These are phyloP conservation scores for Fusarium lyarnte DNA, from an alignment of 2,329 filamentous ascomycete genomes.

Conservation along the genomic window DNA sequence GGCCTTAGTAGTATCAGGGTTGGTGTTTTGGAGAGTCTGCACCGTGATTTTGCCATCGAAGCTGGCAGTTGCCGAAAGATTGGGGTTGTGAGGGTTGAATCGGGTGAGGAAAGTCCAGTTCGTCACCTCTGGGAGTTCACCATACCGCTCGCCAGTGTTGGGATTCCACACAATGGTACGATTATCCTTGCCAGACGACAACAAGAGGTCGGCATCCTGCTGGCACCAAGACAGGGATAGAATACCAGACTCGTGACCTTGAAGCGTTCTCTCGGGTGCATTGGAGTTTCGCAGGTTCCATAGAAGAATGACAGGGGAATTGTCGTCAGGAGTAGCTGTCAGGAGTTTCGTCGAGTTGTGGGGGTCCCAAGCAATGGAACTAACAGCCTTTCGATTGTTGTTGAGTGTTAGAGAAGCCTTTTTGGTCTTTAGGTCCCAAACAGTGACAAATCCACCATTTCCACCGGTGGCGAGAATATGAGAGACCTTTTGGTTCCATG, in stretches of 20 bases:
- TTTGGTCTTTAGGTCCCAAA: constrained; percentile 98
- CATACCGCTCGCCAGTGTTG: constrained; percentile 84
- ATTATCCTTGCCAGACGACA: constrained; percentile 97
- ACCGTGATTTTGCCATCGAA: constrained; percentile 97
- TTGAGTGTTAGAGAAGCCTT: constrained; percentile 97
- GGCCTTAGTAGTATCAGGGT: constrained; percentile 75
- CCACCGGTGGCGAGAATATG: constrained; percentile 97
- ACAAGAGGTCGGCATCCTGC: constrained; percentile 86
- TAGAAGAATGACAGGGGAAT: constrained; percentile 84
- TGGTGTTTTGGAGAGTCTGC: constrained; percentile 94
- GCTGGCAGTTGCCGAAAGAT: constrained; percentile 90
- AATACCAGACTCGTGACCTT: constrained; percentile 94
- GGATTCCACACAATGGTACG: constrained; percentile 96
- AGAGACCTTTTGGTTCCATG: constrained; percentile 98
- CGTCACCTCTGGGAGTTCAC: constrained; percentile 96
- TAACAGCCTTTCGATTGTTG: constrained; percentile 93
- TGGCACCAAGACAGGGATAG: constrained; percentile 94
- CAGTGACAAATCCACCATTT: constrained; percentile 92
- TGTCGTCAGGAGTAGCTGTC: constrained; percentile 90
- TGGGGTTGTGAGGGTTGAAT: constrained; percentile 94
- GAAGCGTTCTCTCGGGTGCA: constrained; percentile 86
- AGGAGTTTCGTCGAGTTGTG: constrained; percentile 93
- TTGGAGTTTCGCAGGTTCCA: constrained; percentile 98
- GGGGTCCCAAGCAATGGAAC: constrained; percentile 96
- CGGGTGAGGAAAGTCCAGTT: constrained; percentile 98